These are phyloP conservation scores for Glutinoglossum americanum DNA, from an alignment of 495 filamentous ascomycete genomes.

Conservation along the genomic window DNA sequence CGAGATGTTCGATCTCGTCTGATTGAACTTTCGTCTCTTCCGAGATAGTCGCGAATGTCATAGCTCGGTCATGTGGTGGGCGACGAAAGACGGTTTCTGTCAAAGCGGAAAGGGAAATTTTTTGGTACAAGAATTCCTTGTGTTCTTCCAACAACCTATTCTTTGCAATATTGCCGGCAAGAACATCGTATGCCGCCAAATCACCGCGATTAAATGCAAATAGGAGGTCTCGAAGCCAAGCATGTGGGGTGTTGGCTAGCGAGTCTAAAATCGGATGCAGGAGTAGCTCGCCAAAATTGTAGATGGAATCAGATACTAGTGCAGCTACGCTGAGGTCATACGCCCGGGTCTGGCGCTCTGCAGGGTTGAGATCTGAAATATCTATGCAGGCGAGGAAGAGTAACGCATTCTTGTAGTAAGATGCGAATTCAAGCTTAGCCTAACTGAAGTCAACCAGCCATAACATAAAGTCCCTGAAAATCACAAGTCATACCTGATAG, in stretches of 20 bases:
- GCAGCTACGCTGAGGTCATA: conserved; percentile 88
- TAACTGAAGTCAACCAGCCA: conserved; percentile 9
- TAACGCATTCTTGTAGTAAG: conserved; percentile 91
- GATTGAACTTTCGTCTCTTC: conserved; percentile 79
- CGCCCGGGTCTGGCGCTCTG: conserved; percentile 58
- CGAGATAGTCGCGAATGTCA: conserved; percentile 73
- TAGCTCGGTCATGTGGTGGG: conserved; percentile 81
- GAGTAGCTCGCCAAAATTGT: conserved; percentile 98
- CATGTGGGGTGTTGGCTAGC: conserved; percentile 38
- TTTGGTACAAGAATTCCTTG: conserved; percentile 71
- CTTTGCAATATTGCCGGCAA: conserved; percentile 54
- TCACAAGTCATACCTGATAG: conserved; percentile 40
- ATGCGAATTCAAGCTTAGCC: conserved; percentile 72
- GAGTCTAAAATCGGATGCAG: conserved; percentile 89
- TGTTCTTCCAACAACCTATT: conserved; percentile 62
- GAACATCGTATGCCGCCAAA: conserved; percentile 60
- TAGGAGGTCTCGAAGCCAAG: conserved; percentile 81
- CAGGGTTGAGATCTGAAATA: conserved; percentile 42
- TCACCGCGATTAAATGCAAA: conserved; percentile 97
- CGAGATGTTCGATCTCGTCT: conserved; percentile 85
- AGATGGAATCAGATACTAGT: conserved; percentile 80
- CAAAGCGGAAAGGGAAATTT: conserved; percentile 87
- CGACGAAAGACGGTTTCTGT: conserved; percentile 94
- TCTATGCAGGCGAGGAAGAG: conserved; percentile 96
- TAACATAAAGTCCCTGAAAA: not conserved